A percentile compares a stretch with the other conserved stretches of the same genome.
Conservation (phyloP, 148 eudicot genomes). For the Heliamphora exappendiculata region DNA sequence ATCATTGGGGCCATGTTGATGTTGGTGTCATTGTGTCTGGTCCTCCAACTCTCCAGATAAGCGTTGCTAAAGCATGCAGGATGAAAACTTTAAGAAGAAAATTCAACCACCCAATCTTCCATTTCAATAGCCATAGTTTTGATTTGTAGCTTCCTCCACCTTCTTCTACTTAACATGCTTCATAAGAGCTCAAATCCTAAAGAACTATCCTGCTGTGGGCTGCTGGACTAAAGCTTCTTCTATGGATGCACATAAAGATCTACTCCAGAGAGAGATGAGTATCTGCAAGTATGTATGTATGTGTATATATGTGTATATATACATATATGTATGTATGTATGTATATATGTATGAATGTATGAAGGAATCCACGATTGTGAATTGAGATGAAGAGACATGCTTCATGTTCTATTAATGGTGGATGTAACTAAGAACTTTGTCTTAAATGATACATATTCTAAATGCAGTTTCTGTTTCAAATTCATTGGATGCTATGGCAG, state of each 20-base stretch:
- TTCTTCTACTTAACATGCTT: background rate
- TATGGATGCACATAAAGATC: background rate
- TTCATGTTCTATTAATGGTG: background rate
- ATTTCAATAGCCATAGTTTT: constrained; percentile 84
- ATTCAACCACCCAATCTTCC: constrained; percentile 53
- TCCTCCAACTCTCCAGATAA: constrained; percentile 59
- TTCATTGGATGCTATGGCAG: background rate
- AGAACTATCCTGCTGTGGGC: background rate
- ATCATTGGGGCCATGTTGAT: constrained; percentile 61
- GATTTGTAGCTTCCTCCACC: constrained; percentile 32
- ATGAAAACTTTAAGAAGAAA: constrained; percentile 44
- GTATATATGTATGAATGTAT: background rate
- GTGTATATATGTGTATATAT: background rate
- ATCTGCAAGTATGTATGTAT: background rate
- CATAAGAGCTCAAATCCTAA: background rate
- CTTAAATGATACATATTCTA: background rate
- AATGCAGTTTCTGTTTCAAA: background rate
- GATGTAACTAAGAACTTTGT: background rate
- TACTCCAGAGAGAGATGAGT: background rate
- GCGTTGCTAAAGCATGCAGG: constrained; percentile 76
- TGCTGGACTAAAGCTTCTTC: background rate
- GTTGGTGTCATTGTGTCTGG: constrained; percentile 89
- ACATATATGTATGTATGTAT: background rate
- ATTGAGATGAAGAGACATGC: background rate
- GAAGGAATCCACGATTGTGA: background rate